phyloP scores from a whole-genome alignment of 139 green algal species.

The Chlamydomonas eustigma region DNA sequence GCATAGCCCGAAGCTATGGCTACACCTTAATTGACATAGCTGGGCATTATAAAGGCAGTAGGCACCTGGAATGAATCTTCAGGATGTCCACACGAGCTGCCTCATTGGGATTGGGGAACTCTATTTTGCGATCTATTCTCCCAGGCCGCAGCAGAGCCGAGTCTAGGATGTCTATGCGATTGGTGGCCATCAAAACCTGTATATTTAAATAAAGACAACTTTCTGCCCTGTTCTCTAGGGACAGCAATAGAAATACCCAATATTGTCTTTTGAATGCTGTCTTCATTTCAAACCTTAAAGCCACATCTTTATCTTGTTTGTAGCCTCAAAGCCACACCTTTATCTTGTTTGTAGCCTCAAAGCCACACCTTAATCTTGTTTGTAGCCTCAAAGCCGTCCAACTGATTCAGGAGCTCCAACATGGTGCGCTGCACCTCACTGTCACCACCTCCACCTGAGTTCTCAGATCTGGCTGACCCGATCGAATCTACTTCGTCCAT shows the following conservation, averaged over 20 bases:
- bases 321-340: too few species aligned
- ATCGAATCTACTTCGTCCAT: conserved; percentile 99
- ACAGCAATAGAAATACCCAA: too few species aligned
- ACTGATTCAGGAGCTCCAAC: conserved; percentile 99
- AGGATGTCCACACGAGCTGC: conserved; percentile 89
- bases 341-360: conserved; percentile 80
- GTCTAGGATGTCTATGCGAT: conserved; percentile 99
- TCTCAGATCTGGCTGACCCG: conserved; percentile 85
- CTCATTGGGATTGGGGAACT: conserved; percentile 98
- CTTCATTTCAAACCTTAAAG: too few species aligned
- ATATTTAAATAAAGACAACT: not conserved
- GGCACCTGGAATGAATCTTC: conserved; percentile 47
- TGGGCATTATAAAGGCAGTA: too few species aligned
- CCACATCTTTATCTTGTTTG: too few species aligned
- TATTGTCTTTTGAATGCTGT: too few species aligned
- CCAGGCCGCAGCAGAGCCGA: conserved; percentile 93
- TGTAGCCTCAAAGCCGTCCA: conserved; percentile 97
- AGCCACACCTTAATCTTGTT: conserved; percentile 93
- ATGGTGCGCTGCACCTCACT: conserved; percentile 99
- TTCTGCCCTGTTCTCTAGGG: too few species aligned
- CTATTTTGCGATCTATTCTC: conserved; percentile 99
- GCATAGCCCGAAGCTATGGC: too few species aligned
- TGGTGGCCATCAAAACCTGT: conserved; percentile 98
- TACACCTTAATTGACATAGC: too few species aligned
- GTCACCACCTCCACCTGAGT: conserved; percentile 82